phyloP scores from a whole-genome alignment of 805 yeast species.

The Candida ovalis region DNA sequence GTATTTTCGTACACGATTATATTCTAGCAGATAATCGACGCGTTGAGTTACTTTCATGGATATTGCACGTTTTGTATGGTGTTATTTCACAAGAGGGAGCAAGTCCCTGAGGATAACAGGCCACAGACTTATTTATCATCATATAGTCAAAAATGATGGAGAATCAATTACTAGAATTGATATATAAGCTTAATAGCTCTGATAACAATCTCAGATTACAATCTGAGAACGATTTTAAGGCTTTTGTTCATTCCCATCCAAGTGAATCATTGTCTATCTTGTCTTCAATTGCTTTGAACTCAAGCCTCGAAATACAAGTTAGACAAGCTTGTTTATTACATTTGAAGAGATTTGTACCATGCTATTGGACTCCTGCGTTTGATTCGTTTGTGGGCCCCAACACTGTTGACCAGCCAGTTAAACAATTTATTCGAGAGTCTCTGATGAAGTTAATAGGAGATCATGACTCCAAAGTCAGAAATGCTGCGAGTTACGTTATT shows the following conservation, averaged over 20 bases:
- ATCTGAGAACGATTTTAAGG: constrained; percentile 50
- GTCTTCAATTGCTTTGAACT: constrained; percentile 37
- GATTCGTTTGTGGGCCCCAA: constrained; percentile 62
- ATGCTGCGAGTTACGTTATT: constrained; percentile 66
- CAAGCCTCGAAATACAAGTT: constrained; percentile 29
- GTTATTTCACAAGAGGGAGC: too few relatives aligned
- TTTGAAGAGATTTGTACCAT: constrained; percentile 62
- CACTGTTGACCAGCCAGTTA: constrained; percentile 46
- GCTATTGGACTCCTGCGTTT: constrained; percentile 82
- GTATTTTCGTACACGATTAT: neutral
- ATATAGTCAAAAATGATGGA: constrained; percentile 8
- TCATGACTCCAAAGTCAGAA: constrained; percentile 56
- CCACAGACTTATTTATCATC: neutral
- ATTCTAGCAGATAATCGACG: neutral
- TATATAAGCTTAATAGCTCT: constrained; percentile 27
- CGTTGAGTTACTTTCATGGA: neutral
- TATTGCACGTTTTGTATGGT: too few relatives aligned
- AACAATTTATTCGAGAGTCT: constrained; percentile 44
- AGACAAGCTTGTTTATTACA: constrained; percentile 67
- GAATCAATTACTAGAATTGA: constrained; percentile 12
- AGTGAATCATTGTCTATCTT: constrained; percentile 41
- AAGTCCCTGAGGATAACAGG: too few relatives aligned
- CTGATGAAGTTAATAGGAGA: constrained; percentile 48
- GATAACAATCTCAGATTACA: constrained; percentile 48
- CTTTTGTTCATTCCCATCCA: constrained; percentile 44